Evolutionary conservation across 495 filamentous ascomycete genomes (phyloP), one percentile per base, ranked within the genome.

Genomic region (Polyplosphaeria fusca): DNA sequence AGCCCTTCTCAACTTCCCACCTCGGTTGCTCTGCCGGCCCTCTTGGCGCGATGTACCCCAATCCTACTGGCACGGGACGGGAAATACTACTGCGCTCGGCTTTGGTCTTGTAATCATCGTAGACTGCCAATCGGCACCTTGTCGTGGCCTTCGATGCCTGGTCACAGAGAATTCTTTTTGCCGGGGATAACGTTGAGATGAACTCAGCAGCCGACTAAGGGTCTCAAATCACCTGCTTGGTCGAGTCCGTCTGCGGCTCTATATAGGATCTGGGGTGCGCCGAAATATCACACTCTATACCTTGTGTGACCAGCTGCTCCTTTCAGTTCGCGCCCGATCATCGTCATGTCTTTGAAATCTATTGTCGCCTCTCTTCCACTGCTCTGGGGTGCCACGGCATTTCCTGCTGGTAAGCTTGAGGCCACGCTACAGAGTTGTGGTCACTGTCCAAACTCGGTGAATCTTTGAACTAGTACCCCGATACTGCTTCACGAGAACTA

Each of bases 1-100:
- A 19, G 19, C 28, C 27, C 26, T 18, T 61, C 24, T 40, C 32
- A 52, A 42, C 59, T 62, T 50, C 59, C 52, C 50, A 52, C 41
- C 52, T 46, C 40, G 59, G 59, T 37, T 50, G 46, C 51, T 62
- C 59, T 62, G 40, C 59, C 11, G 39, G 9, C 18, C 30, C 59
- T 62, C 47, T 52, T 5, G 39, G 9, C 18, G 7, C 30, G 30
- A 35, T 35, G 30, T 35, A 35, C 30, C 30, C 7, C 30, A 7
- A 14, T 14, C 30, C 14, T 35, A 35, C 30, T 35, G 30, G 30
- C 14, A 35, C 14, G 14, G 14, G 30, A 7, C 14, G 7, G 30
- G 30, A 35, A 35, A 7, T 35, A 14, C 50, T 47, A 52, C 57
- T 24, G 18, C 27, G 19, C 49, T 39, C 40, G 48, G 22, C 57